These are phyloP conservation scores for Mrakia frigida DNA, from an alignment of 768 basidiomycete species.

Conservation along the genomic window DNA sequence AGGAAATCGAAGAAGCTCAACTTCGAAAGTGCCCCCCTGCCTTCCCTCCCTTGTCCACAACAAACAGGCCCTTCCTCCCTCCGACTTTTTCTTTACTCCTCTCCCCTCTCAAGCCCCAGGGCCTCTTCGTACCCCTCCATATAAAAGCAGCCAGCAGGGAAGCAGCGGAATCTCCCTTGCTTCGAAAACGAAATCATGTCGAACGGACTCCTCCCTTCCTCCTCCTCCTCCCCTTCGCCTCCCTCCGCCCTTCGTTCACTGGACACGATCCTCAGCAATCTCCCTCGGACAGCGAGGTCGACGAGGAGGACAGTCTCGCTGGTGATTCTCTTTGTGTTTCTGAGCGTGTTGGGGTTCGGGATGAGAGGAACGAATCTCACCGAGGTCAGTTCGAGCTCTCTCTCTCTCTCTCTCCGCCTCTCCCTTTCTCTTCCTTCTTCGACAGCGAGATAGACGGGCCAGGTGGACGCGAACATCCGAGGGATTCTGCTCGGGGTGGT, in stretches of 20 bases:
- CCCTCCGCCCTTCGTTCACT: not conserved
- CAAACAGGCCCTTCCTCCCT: no score
- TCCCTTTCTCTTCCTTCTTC: not conserved
- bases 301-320: not conserved
- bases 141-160: not conserved
- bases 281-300: slow-evolving; percentile 9
- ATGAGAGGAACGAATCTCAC: not conserved
- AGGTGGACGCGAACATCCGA: no score
- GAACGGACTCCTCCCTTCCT: not conserved
- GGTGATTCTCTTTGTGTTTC: not conserved
- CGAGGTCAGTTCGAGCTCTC: slow-evolving; percentile 11
- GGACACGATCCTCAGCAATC: slow-evolving; percentile 8
- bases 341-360: not conserved
- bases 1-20: no score
- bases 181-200: not conserved
- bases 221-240: not conserved
- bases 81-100: no score
- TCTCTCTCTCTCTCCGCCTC: not conserved
- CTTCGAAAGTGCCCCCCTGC: no score
- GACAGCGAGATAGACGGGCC: no score
- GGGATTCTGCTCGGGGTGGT: no score
- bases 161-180: no score
- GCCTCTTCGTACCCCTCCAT: not conserved
- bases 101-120: not conserved
- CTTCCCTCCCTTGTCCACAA: no score